phyloP scores from a whole-genome alignment of 225 moss, liverwort and hornwort genomes.

The Neckera pumila region DNA sequence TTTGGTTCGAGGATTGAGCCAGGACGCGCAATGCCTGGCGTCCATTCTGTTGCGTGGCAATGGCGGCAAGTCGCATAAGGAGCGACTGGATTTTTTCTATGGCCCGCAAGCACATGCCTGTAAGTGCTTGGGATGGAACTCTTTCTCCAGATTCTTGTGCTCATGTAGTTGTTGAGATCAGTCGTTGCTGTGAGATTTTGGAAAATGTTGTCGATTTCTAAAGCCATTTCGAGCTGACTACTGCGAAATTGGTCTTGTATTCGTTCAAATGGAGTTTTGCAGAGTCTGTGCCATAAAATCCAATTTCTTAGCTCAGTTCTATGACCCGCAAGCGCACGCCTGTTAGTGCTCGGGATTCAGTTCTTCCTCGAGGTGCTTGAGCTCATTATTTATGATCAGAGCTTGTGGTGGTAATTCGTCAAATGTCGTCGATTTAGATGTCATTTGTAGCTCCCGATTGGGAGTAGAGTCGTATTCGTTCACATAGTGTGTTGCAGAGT shows the following conservation, averaged over 20 bases:
- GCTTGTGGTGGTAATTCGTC: too few species aligned
- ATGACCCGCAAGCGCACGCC: slow-evolving; percentile 59
- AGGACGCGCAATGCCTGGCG: slow-evolving; percentile 73
- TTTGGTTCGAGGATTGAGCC: slow-evolving; percentile 34
- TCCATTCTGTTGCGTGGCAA: slow-evolving; percentile 65
- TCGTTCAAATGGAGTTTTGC: not conserved
- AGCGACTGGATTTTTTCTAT: slow-evolving; percentile 83
- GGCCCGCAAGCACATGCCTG: slow-evolving; percentile 91
- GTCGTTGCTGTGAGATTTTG: not conserved
- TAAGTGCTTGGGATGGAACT: slow-evolving; percentile 14
- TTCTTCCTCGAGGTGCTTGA: not conserved
- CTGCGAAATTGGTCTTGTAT: not conserved
- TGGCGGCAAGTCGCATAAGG: slow-evolving; percentile 83
- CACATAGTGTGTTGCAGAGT: not conserved
- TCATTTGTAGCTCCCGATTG: not conserved
- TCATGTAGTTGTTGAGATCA: not conserved
- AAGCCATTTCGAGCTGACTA: too few species aligned
- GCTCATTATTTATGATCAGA: not conserved
- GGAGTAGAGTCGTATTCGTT: not conserved
- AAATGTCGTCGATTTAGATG: not conserved
- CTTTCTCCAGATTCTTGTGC: not conserved
- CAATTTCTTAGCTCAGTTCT: not conserved
- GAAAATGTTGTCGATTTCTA: not conserved
- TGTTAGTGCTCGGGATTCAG: slow-evolving; percentile 28
- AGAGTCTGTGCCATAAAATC: not conserved